Base-by-base conservation (phyloP, 257 asterid genomes). In the Solanum peruvianum region DNA sequence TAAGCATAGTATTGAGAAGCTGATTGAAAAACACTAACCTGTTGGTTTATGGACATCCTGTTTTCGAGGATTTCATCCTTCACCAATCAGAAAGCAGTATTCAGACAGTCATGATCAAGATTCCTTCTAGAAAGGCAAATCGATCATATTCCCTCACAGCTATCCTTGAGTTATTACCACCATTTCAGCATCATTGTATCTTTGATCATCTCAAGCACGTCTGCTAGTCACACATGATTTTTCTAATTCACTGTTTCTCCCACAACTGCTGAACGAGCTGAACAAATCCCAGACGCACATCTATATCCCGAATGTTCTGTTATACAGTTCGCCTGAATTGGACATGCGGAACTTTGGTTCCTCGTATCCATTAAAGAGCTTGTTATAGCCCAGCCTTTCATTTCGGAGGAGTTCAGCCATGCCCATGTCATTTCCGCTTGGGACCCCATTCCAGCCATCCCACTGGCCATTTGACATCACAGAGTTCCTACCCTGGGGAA, bases 371-470 rank as follows among this genome's bases (percentile, higher is more conserved):
- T 88, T 86, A 41, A 92, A 94, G 86, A 89, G 91, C 66, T 92
- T 92, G 64, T 91, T 92, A 72, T 86, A 91, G 64, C 96, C 97
- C 91, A 92, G 82, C 78, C 97, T 92, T 91, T 94, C 98, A 39
- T 87, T 87, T 89, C 98, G 90, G 84, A 89, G 97, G 82, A 94
- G 90, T 58, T 96, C 98, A 67, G 96, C 93, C 94, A 93, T 89
- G 16, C 94, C 94, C 92, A 93, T 70, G 86, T 92, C 92, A 88
- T 93, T 92, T 60, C 91, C 97, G 84, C 92, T 88, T 87, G 90
- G 98, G 58, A 89, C 91, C 80, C 92, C 97, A 91, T 90, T 94
- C 98, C 98, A 93, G 81, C 95, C 91, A 82, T 96, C 95, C 98
- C 98, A 95, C 73, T 92, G 99, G 85, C 98, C 97, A 90, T 94